Evolutionary conservation across 2,329 filamentous ascomycete genomes (phyloP), one percentile per base, ranked within the genome.

Genomic region (Stromatinia cepivora): DNA sequence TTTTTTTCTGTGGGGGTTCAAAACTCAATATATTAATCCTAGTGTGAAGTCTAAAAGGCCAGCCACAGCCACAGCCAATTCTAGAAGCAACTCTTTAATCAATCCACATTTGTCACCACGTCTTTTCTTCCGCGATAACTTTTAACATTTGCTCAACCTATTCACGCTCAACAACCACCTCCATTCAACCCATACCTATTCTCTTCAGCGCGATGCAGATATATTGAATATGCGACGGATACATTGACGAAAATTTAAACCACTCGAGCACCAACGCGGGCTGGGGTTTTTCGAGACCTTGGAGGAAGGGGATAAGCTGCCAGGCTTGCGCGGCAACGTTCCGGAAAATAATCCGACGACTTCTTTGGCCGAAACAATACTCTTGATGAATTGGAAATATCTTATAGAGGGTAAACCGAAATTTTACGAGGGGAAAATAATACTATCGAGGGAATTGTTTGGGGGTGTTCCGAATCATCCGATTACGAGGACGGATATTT

Each of bases 91-190:
- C 20, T n/a, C 53, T 56, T 36, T 56, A 36, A 56, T 36, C 53
- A 56, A 56, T 56, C 53, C 53, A 56, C 53, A 56, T 56, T 56
- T 56, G 31, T 57, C 34, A 39, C 54, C 45, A 50, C 59, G 8
- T 62, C 59, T 62, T 62, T 62, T 62, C 59, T 62, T n/a, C 22
- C 34, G 56, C 22, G 34, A 58, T 42, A 58, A 6, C 56, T 39
- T 17, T 58, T 25, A n/a, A 11, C 36, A 25, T 4, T 58, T n/a
- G 11, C 54, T 58, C 54, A 15, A 22, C 34, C 36, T 17, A 58
- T 15, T 36, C n/a, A 25, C 36, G 10, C 39, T 25, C 48, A 7
- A 1, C 15, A 36, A 20, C 8, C 4, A 28, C 31, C 22, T 52
- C 61, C n/a, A 63, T 52, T 36, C 31, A 52, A 6, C 15, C 9